Evolutionary conservation across 2,329 filamentous ascomycete species (phyloP), one percentile per base, ranked within the genome.

Genomic region (Botrytis sinoallii): DNA sequence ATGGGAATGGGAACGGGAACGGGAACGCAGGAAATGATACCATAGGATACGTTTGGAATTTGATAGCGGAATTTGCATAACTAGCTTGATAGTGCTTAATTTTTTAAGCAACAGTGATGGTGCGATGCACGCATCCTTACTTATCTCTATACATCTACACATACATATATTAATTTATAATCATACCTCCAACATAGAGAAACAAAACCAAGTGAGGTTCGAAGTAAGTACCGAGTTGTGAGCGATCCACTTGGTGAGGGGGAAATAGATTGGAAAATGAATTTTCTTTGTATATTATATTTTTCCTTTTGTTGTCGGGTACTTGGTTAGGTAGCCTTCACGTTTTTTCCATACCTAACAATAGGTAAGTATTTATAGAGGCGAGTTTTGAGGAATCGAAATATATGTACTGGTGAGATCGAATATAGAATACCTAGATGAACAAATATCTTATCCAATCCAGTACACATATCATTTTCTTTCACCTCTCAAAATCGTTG

Each of bases 261-360:
- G 52, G 4, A 0, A 18, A 18, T 55, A n/a, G 0, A 5, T 14
- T 0, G 48, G 25, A 4, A 4, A n/a, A 4, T 1, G 10, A n/a
- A 6, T 0, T n/a, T 52, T 52, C 48, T 52, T 52, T 52, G 25
- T 48, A 5, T 52, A 10, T 29, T 48, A 5, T 3, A 29, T 29
- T 12, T n/a, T 8, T 52, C n/a, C n/a, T 52, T n/a, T 10, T 32
- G 32, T 3, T 32, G 32, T 32, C 32, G 32, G 32, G 32, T 32
- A 32, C 32, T 32, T 32, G 32, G 32, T 32, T 32, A 32, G 32
- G 32, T 32, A 32, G 32, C n/a, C n/a, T 52, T n/a, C 10, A 48
- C 4, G 16, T n/a, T 12, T 16, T 16, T 52, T 14, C 5, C 25
- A 14, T n/a, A 52, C 12, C 48, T 6, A n/a, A 52, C 0, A 32